Evolutionary conservation across 1,139 yeast genomes (phyloP).

Genomic region (Suhomyces taliae): DNA sequence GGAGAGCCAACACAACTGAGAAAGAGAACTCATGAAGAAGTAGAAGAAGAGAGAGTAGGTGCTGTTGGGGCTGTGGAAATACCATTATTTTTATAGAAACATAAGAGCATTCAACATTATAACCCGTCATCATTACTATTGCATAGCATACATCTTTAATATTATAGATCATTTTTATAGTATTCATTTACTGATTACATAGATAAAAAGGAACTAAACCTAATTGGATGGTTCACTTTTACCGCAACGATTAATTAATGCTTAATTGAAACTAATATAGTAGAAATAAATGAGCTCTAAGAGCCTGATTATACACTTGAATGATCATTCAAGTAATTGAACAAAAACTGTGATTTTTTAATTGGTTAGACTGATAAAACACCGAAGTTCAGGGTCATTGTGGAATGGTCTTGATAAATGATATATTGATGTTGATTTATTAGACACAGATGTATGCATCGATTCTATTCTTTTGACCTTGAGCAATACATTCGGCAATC

Average conservation of each 20-base stretch:
- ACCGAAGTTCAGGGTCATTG: too few species aligned
- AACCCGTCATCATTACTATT: too few species aligned
- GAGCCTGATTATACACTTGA: too few species aligned
- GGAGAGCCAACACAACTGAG: background rate
- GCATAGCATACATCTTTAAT: too few species aligned
- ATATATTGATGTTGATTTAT: background rate
- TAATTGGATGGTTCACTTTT: too few species aligned
- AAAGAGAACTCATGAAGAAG: background rate
- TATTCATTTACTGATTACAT: too few species aligned
- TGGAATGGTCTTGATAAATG: too few species aligned
- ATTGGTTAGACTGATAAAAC: too few species aligned
- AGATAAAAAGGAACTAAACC: too few species aligned
- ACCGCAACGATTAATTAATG: background rate
- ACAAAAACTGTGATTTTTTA: too few species aligned
- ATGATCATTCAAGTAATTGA: too few species aligned
- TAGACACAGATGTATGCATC: slow-evolving; percentile 76
- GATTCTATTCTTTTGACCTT: slow-evolving; percentile 79
- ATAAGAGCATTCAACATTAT: background rate
- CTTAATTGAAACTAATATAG: background rate
- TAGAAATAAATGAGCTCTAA: slow-evolving; percentile 3
- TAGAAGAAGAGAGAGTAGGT: slow-evolving; percentile 17
- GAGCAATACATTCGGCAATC: slow-evolving; percentile 98
- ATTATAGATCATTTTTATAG: too few species aligned
- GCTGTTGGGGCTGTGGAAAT: slow-evolving; percentile 43
- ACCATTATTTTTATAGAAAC: slow-evolving; percentile 34